Percentiles rank a stretch among this genome's conserved stretches.
These are phyloP conservation scores for Aspergillus asperescens DNA, from an alignment of 495 filamentous ascomycete genomes.

Conservation along the genomic window DNA sequence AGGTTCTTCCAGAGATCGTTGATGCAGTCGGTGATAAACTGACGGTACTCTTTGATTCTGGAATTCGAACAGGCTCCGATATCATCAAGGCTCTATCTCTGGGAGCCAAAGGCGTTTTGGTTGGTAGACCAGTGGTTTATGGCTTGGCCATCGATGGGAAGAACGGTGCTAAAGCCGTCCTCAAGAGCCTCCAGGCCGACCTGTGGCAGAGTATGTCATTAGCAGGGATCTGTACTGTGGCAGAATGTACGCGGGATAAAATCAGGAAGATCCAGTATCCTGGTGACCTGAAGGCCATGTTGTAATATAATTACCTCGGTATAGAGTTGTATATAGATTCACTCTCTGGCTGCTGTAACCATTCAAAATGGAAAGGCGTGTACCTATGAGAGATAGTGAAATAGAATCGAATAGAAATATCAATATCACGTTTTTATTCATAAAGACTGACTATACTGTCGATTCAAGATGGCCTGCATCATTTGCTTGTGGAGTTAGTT, in stretches of 20 bases:
- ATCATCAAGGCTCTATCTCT: constrained; percentile 83
- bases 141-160: constrained; percentile 62
- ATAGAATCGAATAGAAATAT: neutral
- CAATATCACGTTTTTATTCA: too few relatives aligned
- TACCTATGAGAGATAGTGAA: neutral
- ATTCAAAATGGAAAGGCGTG: neutral
- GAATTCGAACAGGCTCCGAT: constrained; percentile 56
- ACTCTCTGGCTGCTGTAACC: neutral
- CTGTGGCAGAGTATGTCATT: constrained; percentile 57
- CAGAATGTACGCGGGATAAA: constrained; percentile 47
- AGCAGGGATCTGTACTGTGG: constrained; percentile 48
- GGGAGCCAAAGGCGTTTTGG: constrained; percentile 82
- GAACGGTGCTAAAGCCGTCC: constrained; percentile 52
- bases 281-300: constrained; percentile 46
- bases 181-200: constrained; percentile 54
- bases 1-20: constrained; percentile 60
- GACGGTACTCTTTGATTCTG: constrained; percentile 61
- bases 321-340: neutral
- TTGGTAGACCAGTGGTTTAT: constrained; percentile 81
- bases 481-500: too few relatives aligned
- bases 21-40: constrained; percentile 50
- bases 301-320: constrained; percentile 19
- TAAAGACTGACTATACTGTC: too few relatives aligned
- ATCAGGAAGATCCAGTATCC: constrained; percentile 49
- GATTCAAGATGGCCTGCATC: too few relatives aligned